phyloP scores from a whole-genome alignment of 306 rosid species.

The Trichosanthes cucumerina region DNA sequence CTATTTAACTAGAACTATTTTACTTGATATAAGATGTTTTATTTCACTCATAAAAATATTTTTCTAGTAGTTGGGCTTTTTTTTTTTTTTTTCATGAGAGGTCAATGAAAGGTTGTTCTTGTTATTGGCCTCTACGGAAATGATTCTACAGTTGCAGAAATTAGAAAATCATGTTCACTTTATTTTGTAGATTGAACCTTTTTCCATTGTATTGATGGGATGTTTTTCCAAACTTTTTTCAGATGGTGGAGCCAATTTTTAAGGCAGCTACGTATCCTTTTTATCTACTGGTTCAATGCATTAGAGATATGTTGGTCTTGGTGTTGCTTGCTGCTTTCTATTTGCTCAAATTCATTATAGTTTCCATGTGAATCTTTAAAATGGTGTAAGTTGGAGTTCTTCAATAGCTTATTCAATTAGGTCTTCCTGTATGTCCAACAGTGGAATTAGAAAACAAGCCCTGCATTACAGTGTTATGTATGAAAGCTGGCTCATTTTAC shows the following conservation, averaged over 20 bases:
- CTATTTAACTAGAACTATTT: background rate
- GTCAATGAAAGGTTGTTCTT: background rate
- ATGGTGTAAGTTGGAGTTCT: background rate
- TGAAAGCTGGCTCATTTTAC: background rate
- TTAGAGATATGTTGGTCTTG: background rate
- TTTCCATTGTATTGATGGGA: background rate
- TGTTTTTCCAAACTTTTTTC: slow-evolving; percentile 24
- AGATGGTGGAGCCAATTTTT: slow-evolving; percentile 88
- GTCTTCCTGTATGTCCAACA: background rate
- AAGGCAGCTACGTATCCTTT: slow-evolving; percentile 89
- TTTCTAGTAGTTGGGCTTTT: background rate
- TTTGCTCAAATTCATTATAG: background rate
- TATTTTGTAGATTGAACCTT: background rate
- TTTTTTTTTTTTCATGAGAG: background rate
- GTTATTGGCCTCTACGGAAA: background rate
- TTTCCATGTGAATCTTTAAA: background rate
- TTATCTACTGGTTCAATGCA: background rate
- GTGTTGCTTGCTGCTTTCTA: background rate
- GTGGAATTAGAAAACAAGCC: background rate
- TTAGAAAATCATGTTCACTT: background rate
- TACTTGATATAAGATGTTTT: background rate
- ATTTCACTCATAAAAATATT: background rate
- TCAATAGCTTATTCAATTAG: background rate
- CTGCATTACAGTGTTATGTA: background rate
- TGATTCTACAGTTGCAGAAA: background rate